Evolutionary conservation across 768 basidiomycete genomes (phyloP), one percentile per base, ranked within the genome.

Genomic region (Suillus tomentosus): DNA sequence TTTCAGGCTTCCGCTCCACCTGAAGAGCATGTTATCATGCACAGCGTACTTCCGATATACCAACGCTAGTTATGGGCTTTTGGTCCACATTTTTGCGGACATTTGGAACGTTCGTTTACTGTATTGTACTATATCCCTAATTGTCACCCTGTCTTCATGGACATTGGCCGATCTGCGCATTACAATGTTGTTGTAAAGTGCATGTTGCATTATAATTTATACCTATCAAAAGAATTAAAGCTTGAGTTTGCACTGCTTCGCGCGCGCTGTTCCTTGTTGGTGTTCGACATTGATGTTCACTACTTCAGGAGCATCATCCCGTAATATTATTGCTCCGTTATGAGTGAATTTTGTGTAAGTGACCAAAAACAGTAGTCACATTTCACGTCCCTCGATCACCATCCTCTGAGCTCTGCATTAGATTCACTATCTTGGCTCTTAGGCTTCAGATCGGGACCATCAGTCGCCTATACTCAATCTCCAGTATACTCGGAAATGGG

Each of bases 401-500:
- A 36, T 31, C 27, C 40, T 47, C 60, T 27, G 48, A 50, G 47
- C 43, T 50, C 31, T 31, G 31, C 40, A 43, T 40, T 47, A 50
- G 45, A 40, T 13, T 53, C 37, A 39, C 14, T 39, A 43, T 63
- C 43, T 11, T n/a, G 19, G 7, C 58, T 51, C 54, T 24, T 47
- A 39, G 22, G 19, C 56, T 37, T 39, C 56, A 22, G 27, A 58
- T 64, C 19, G 62, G 24, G 50, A 39, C 42, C 17, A 31, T 61
- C 47, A 24, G 17, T 62, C 37, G 11, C 45, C n/a, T 19, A 45
- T 27, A 36, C 27, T 19, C 62, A 60, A 50, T 24, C 6, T 13
- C 54, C 42, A 24, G 31, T 34, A n/a, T 34, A 54, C 53, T 36
- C 62, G 3, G 36, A 5, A 63, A 98, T 98, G 95, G 95, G 94